These are phyloP conservation scores for Fusarium concolor DNA, from an alignment of 2,329 filamentous ascomycete genomes.

Conservation along the genomic window DNA sequence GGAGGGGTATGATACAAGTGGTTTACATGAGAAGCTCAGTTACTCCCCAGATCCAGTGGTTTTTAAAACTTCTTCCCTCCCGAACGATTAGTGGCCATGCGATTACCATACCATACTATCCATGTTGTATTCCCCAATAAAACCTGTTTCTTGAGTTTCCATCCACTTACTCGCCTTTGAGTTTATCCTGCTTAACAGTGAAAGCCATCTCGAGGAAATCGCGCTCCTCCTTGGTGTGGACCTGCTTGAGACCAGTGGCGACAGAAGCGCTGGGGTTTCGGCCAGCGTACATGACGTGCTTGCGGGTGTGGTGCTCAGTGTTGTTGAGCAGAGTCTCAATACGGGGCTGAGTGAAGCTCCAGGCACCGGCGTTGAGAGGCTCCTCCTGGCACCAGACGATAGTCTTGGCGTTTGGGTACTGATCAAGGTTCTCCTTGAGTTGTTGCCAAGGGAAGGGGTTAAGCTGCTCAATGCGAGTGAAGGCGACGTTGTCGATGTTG, in stretches of 20 bases:
- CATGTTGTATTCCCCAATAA: constrained; percentile 21
- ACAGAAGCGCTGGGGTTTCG: constrained; percentile 93
- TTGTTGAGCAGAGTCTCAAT: constrained; percentile 96
- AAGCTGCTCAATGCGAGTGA: constrained; percentile 96
- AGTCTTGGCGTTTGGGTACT: constrained; percentile 96
- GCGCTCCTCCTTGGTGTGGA: constrained; percentile 92
- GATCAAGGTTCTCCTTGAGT: constrained; percentile 95
- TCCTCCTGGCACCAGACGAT: constrained; percentile 99
- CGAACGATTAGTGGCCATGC: constrained; percentile 39
- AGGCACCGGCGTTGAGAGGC: constrained; percentile 95
- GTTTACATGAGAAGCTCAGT: constrained; percentile 48
- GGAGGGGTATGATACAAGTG: constrained; percentile 51
- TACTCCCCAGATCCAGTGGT: constrained; percentile 41
- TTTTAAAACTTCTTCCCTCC: constrained; percentile 40
- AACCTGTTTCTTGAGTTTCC: constrained; percentile 4
- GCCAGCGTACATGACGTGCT: constrained; percentile 97
- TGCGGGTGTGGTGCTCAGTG: constrained; percentile 90
- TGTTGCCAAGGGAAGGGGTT: constrained; percentile 99
- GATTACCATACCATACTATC: constrained; percentile 30
- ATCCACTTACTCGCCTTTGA: constrained; percentile 70
- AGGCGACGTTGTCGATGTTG: constrained; percentile 88
- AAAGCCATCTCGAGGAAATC: constrained; percentile 78
- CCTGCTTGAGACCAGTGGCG: constrained; percentile 89
- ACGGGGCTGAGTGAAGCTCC: constrained; percentile 96
- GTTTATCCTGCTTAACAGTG: constrained; percentile 73